Conservation (phyloP, 2,329 filamentous ascomycete species). For the Stenocarpella maydis region DNA sequence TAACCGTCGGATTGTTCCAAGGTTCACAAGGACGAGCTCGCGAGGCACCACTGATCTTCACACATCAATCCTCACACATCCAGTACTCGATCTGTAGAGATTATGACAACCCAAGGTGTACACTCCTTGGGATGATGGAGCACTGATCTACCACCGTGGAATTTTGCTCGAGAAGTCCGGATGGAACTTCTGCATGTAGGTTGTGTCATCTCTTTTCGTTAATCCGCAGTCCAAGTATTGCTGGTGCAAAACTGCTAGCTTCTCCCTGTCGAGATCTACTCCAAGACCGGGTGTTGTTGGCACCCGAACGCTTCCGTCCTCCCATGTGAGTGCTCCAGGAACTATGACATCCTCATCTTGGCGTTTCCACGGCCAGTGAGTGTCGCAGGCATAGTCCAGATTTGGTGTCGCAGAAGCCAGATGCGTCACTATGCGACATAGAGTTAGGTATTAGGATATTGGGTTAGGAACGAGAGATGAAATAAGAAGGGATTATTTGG, state of each 20-base stretch:
- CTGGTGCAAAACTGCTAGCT: conserved; percentile 46
- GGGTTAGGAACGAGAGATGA: neutral
- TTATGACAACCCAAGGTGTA: neutral
- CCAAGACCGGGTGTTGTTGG: conserved; percentile 4
- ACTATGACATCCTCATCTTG: conserved; percentile 51
- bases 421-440: conserved; percentile 45
- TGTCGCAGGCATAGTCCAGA: conserved; percentile 53
- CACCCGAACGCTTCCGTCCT: neutral
- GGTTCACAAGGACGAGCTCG: no score
- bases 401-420: conserved; percentile 51
- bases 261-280: conserved; percentile 45
- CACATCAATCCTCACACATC: no score
- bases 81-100: no score
- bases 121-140: no score
- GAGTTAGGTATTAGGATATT: neutral
- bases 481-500: no score
- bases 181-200: conserved; percentile 47
- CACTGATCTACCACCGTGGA: conserved; percentile 43
- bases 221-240: conserved; percentile 50
- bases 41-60: no score
- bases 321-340: conserved; percentile 47
- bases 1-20: no score
- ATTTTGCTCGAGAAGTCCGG: conserved; percentile 46
- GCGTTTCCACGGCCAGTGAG: conserved; percentile 55
- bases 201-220: conserved; percentile 48